Conservation (phyloP, 768 basidiomycete species). For the Leccinum aurantiacum region DNA sequence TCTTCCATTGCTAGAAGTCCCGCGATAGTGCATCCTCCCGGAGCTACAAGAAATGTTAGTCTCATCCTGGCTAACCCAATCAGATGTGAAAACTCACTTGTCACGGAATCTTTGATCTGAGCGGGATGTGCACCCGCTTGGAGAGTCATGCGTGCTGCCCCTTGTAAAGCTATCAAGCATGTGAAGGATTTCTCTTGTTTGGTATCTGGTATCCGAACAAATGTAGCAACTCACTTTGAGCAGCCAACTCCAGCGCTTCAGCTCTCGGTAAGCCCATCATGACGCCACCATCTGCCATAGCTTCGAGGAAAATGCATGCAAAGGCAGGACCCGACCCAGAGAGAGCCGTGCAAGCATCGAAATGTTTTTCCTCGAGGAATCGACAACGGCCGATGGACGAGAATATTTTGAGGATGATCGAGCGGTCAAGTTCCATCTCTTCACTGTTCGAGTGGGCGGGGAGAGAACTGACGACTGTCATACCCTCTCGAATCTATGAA, state of each 20-base stretch:
- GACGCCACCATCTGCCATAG: constrained; percentile 98
- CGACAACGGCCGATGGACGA: constrained; percentile 95
- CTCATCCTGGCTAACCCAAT: not conserved
- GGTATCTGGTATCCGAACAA: not conserved
- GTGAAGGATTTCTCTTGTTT: not conserved
- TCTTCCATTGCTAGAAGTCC: constrained; percentile 96
- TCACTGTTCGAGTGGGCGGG: constrained; percentile 42
- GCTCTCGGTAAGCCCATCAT: constrained; percentile 98
- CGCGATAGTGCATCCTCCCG: constrained; percentile 97
- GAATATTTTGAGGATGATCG: constrained; percentile 89
- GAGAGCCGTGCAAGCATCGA: constrained; percentile 96
- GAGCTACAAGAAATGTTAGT: constrained; percentile 54
- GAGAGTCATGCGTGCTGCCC: constrained; percentile 93
- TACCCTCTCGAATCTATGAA: constrained; percentile 92
- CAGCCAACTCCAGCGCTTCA: constrained; percentile 92
- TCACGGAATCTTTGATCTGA: constrained; percentile 95
- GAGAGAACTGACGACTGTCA: constrained; percentile 89
- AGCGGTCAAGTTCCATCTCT: constrained; percentile 56
- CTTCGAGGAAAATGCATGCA: constrained; percentile 94
- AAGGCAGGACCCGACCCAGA: constrained; percentile 97
- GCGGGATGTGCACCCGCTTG: constrained; percentile 91
- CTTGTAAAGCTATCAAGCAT: constrained; percentile 74
- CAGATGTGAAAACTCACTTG: constrained; percentile 58
- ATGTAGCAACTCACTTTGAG: constrained; percentile 70
- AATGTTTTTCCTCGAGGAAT: constrained; percentile 97